A percentile compares a stretch with the other conserved stretches of the same genome.
These are phyloP conservation scores for Neopestalotiopsis rosae DNA, from an alignment of 2,329 filamentous ascomycete species.

Conservation along the genomic window DNA sequence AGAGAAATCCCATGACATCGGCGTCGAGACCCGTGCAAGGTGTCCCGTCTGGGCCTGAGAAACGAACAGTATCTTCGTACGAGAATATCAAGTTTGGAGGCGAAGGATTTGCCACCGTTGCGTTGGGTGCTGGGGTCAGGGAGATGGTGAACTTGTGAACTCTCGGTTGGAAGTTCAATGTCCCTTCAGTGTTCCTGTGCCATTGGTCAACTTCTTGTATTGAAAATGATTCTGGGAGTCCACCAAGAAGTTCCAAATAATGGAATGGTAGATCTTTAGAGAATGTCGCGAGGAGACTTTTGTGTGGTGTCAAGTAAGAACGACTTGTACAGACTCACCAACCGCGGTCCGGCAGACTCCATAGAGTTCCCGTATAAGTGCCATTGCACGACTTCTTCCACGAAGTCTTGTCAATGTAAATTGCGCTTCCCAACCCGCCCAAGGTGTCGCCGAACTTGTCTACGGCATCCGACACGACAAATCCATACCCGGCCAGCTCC, in stretches of 20 bases:
- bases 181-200: slow-evolving; percentile 69
- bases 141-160: slow-evolving; percentile 71
- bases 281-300: background rate
- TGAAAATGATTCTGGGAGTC: no score
- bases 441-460: slow-evolving; percentile 75
- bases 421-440: slow-evolving; percentile 68
- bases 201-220: background rate
- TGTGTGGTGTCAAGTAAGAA: no score
- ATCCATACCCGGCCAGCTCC: slow-evolving; percentile 70
- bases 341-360: slow-evolving; percentile 69
- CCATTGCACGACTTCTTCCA: slow-evolving; percentile 61
- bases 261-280: background rate
- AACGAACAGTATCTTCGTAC: slow-evolving; percentile 69
- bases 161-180: slow-evolving; percentile 69
- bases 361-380: slow-evolving; percentile 66
- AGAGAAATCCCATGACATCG: slow-evolving; percentile 56
- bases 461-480: slow-evolving; percentile 58
- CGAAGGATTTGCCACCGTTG: slow-evolving; percentile 58
- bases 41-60: slow-evolving; percentile 66
- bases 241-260: no score
- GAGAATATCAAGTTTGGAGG: slow-evolving; percentile 64
- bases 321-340: slow-evolving; percentile 49
- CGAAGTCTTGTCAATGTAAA: slow-evolving; percentile 57
- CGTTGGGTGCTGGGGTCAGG: slow-evolving; percentile 57
- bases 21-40: slow-evolving; percentile 70